A percentile compares a stretch with the other conserved stretches of the same genome.
Evolutionary conservation across 495 filamentous ascomycete genomes (phyloP).

Genomic region (Aspergillus sparsus): DNA sequence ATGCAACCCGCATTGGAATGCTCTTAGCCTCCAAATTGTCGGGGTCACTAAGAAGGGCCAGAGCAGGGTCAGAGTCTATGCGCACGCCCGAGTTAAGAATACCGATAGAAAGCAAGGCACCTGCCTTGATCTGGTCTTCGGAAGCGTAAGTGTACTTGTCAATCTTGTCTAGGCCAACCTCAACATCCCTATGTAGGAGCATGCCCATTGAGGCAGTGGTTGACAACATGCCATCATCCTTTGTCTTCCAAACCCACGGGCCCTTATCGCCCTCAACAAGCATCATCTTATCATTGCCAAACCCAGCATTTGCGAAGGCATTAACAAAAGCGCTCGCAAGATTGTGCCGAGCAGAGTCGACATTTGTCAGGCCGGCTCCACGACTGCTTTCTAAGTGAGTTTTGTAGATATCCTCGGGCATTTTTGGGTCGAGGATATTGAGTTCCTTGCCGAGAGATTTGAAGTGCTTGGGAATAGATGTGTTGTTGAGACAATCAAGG

Average conservation of each 20-base stretch:
- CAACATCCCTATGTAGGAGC: constrained; percentile 87
- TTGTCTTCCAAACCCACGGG: constrained; percentile 98
- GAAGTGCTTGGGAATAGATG: constrained; percentile 86
- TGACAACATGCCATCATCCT: constrained; percentile 96
- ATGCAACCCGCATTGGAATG: constrained; percentile 70
- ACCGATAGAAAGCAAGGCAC: constrained; percentile 84
- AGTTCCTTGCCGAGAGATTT: constrained; percentile 92
- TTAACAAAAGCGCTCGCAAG: constrained; percentile 96
- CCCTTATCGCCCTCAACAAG: constrained; percentile 75
- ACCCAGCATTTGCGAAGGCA: constrained; percentile 93
- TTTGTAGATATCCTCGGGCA: constrained; percentile 99
- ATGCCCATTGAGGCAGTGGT: constrained; percentile 91
- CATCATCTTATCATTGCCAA: constrained; percentile 97
- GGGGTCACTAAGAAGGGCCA: constrained; percentile 78
- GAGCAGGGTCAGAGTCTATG: constrained; percentile 79
- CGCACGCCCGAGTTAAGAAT: constrained; percentile 92
- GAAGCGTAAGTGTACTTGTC: constrained; percentile 84
- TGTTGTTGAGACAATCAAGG: constrained; percentile 80
- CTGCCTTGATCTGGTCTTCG: constrained; percentile 87
- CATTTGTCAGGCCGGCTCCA: constrained; percentile 86
- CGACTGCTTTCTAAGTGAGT: constrained; percentile 94
- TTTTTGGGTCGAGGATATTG: constrained; percentile 95
- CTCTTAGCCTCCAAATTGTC: constrained; percentile 77
- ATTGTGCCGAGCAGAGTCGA: constrained; percentile 94
- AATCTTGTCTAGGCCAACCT: constrained; percentile 83